Base-by-base conservation (phyloP, 148 eudicot genomes). In the Rhododendron vialii region DNA sequence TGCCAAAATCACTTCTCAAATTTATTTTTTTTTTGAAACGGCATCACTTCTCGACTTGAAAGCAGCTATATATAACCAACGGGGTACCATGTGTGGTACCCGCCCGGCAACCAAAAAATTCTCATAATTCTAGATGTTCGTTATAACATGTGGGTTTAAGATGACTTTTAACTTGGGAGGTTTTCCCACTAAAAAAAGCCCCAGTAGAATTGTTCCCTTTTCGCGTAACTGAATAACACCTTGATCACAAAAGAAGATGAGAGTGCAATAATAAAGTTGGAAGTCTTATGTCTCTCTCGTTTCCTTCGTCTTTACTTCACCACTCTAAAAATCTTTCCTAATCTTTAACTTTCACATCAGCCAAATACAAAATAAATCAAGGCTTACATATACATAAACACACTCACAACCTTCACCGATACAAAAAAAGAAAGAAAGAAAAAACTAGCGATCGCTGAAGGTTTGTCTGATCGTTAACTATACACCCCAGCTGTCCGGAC, bases 161-260 rank as follows among this genome's bases (percentile, higher is more conserved):
- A 61, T 22, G 28, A n/a, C 28, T 24, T n/a, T 59, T 59, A 65
- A 65, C 30, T 8, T 1, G 13, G 71, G n/a, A 12, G 13, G 65
- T 5, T 41, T 41, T 41, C 45, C 45, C 1, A 14, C 73, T 65
- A 1, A 5, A 17, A 81, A 9, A 78, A 1, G 14, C 3, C 41
- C 6, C 5, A 65, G 24, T 12, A 83, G 26, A 71, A 50, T 69
- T 18, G 33, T 47, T 1, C 47, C 75, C 71, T 48, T 83, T 30
- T 84, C 48, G 45, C 30, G 30, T 8, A 81, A 53, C 83, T 81
- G 65, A 81, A 53, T 81, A 81, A 81, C 83, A 81, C 83, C 67
- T 81, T 81, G 83, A 81, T 81, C 41, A 81, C 83, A 81, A 81
- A 51, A 53, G 83, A 81, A 81, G 67, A 10, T 51, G 67, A 20